phyloP scores from a whole-genome alignment of 2,329 filamentous ascomycete species.

The Nigrospora osmanthi region DNA sequence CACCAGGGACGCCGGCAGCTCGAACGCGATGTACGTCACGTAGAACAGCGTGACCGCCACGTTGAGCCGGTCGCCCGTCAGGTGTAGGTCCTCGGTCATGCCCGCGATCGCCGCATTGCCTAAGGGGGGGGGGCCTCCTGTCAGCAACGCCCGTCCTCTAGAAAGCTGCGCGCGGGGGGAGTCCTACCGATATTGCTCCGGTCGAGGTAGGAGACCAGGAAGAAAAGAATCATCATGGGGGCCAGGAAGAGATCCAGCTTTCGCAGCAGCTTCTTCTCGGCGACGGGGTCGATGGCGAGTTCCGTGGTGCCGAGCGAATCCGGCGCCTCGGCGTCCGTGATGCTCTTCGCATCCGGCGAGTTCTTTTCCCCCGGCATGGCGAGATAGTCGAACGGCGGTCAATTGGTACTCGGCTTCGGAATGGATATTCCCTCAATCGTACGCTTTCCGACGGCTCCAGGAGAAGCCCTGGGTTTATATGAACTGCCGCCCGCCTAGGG shows the following conservation, averaged over 20 bases:
- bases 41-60: constrained; percentile 9
- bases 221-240: constrained; percentile 8
- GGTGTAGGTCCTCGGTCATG: constrained; percentile 7
- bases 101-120: constrained; percentile 10
- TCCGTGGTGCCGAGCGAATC: too few species aligned
- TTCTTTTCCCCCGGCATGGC: too few species aligned
- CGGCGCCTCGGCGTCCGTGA: too few species aligned
- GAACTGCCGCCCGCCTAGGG: too few species aligned
- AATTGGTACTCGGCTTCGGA: too few species aligned
- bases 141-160: not conserved
- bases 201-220: constrained; percentile 9
- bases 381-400: too few species aligned
- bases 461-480: too few species aligned
- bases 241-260: constrained; percentile 8
- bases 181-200: constrained; percentile 7
- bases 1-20: constrained; percentile 18
- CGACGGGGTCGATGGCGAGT: too few species aligned
- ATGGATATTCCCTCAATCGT: too few species aligned
- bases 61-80: constrained; percentile 6
- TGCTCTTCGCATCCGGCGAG: too few species aligned
- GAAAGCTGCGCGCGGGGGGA: not conserved
- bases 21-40: constrained; percentile 15
- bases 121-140: not conserved
- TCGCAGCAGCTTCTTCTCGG: constrained; percentile 6
- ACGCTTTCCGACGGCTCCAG: too few species aligned